Conservation (phyloP, 164 flowering plant genomes). For the Taxillus chinensis region DNA sequence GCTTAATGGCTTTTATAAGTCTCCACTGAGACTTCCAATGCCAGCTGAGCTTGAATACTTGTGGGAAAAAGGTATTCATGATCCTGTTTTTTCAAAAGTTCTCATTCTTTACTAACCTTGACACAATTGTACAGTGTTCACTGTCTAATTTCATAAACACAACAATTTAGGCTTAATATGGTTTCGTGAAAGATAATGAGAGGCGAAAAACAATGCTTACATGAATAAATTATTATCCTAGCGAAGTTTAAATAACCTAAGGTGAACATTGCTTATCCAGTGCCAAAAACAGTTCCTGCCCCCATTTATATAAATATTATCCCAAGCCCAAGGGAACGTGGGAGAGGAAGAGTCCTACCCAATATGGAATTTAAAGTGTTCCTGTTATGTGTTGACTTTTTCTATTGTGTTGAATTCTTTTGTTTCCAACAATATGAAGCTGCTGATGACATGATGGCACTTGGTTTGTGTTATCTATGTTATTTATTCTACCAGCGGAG, state of each 20-base stretch:
- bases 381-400: no score
- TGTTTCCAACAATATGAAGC: no score
- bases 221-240: no score
- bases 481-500: slow-evolving; percentile 31
- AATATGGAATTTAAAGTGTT: no score
- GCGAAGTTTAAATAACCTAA: no score
- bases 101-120: background rate
- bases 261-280: no score
- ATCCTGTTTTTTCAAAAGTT: background rate
- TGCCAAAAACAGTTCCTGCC: no score
- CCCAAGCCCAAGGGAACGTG: no score
- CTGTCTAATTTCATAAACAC: background rate
- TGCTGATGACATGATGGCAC: no score
- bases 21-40: slow-evolving; percentile 88
- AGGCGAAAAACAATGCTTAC: no score
- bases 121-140: background rate
- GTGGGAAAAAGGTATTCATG: slow-evolving; percentile 67
- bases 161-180: background rate
- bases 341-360: no score
- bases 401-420: no score
- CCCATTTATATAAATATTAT: background rate
- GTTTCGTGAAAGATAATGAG: background rate
- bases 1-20: slow-evolving; percentile 85
- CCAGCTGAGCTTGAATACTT: slow-evolving; percentile 93
- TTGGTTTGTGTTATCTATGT: slow-evolving; percentile 2